Percentiles rank a stretch among this genome's conserved stretches.
These are phyloP conservation scores for Petunia hybrid DNA, from an alignment of 305 asterid genomes.

Conservation along the genomic window DNA sequence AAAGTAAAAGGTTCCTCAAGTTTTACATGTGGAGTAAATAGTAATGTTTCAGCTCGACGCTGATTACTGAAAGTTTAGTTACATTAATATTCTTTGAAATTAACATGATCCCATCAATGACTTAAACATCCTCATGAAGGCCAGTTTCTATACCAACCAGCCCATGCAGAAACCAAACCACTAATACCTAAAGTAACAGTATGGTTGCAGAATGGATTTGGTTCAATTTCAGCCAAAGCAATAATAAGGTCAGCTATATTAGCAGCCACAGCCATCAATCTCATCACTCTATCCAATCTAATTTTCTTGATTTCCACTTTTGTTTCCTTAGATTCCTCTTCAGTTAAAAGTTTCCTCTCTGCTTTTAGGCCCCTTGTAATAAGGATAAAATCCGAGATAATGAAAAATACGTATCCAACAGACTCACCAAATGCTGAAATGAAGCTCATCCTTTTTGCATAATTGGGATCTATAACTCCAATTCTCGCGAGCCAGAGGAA, in stretches of 20 bases:
- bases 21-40: background rate
- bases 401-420: constrained; percentile 74
- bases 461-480: constrained; percentile 65
- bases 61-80: constrained; percentile 7
- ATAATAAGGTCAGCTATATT: constrained; percentile 84
- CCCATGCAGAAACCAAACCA: constrained; percentile 97
- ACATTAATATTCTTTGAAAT: background rate
- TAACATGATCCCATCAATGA: background rate
- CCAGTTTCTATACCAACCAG: constrained; percentile 99
- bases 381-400: constrained; percentile 63
- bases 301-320: constrained; percentile 50
- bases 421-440: constrained; percentile 95
- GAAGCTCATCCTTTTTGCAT: constrained; percentile 76
- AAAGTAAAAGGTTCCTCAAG: background rate
- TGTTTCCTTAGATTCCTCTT: constrained; percentile 34
- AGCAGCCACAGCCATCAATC: constrained; percentile 88
- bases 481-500: constrained; percentile 85
- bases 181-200: constrained; percentile 85
- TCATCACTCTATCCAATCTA: constrained; percentile 82
- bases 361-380: constrained; percentile 64
- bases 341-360: constrained; percentile 48
- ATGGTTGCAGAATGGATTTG: constrained; percentile 88
- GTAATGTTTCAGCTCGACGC: background rate
- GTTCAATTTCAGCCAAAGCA: constrained; percentile 87
- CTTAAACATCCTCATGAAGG: constrained; percentile 46